Conservation (phyloP, 225 moss, liverwort and hornwort genomes). For the Physcomitrium patens region DNA sequence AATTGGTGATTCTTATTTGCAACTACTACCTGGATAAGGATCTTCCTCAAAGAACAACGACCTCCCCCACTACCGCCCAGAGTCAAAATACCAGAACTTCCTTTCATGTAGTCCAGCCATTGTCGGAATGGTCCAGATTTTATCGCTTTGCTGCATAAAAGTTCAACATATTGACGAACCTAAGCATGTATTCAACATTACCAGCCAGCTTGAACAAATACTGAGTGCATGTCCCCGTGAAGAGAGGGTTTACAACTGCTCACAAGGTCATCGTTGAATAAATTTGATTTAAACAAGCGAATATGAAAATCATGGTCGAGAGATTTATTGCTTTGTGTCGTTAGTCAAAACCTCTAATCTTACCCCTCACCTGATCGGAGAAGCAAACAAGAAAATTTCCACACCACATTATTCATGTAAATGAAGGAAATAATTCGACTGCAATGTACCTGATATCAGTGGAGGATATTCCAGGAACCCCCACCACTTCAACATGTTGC, state of each 20-base stretch:
- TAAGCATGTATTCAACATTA: not conserved
- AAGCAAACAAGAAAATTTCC: too few species aligned
- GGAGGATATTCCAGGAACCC: slow-evolving; percentile 66
- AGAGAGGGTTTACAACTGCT: not conserved
- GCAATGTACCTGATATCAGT: slow-evolving; percentile 57
- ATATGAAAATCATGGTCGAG: not conserved
- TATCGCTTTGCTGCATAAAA: slow-evolving; percentile 60
- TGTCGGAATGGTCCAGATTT: slow-evolving; percentile 70
- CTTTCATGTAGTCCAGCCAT: slow-evolving; percentile 78
- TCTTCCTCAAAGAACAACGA: slow-evolving; percentile 67
- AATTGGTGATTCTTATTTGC: not conserved
- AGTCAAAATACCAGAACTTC: slow-evolving; percentile 73
- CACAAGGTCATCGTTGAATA: not conserved
- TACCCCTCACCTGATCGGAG: too few species aligned
- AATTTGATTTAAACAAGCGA: not conserved
- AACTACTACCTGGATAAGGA: slow-evolving; percentile 76
- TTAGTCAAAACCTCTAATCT: not conserved
- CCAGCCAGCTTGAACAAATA: slow-evolving; percentile 11
- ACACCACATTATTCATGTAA: not conserved
- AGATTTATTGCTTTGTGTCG: not conserved
- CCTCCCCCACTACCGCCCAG: slow-evolving; percentile 68
- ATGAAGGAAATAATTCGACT: slow-evolving; percentile 9
- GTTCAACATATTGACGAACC: not conserved
- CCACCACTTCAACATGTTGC: slow-evolving; percentile 59
- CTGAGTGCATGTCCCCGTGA: not conserved